Evolutionary conservation across 495 filamentous ascomycete genomes (phyloP).

Genomic region (Stereocaulon alpinum): DNA sequence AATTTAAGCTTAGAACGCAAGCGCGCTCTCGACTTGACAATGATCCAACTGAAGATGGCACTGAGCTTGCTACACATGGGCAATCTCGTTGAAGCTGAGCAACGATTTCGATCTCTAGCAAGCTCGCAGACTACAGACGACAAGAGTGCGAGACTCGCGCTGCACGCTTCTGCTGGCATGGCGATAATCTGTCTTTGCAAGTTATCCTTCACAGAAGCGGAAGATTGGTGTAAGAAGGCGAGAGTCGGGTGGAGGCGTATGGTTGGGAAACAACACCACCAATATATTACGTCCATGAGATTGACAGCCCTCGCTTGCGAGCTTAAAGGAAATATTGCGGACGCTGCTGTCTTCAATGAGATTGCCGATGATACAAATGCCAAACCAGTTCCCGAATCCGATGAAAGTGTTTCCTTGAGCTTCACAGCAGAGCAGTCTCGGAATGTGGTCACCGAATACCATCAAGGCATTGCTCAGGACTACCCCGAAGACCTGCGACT

Average conservation of each 20-base stretch:
- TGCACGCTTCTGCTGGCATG: neutral
- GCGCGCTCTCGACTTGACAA: neutral
- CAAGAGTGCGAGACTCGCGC: neutral
- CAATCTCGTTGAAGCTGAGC: neutral
- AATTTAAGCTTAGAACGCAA: neutral
- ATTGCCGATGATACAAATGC: neutral
- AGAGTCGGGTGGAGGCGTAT: neutral
- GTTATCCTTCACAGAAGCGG: neutral
- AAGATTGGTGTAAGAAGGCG: constrained; percentile 2
- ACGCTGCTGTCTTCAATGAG: neutral
- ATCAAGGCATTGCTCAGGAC: neutral
- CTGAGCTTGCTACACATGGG: neutral
- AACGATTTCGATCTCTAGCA: neutral
- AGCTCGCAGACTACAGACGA: neutral
- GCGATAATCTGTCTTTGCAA: neutral
- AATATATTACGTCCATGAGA: neutral
- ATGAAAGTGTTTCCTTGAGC: neutral
- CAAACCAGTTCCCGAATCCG: neutral
- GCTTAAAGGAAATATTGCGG: neutral
- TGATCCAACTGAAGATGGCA: neutral
- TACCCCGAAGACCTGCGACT: too few species aligned
- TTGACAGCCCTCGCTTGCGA: neutral
- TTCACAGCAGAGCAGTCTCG: neutral
- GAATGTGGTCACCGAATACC: neutral
- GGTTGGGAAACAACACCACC: neutral